Evolutionary conservation across 164 flowering plant species (phyloP), one percentile per base, ranked within the genome.

Genomic region (Chloranthus sessilifolius): DNA sequence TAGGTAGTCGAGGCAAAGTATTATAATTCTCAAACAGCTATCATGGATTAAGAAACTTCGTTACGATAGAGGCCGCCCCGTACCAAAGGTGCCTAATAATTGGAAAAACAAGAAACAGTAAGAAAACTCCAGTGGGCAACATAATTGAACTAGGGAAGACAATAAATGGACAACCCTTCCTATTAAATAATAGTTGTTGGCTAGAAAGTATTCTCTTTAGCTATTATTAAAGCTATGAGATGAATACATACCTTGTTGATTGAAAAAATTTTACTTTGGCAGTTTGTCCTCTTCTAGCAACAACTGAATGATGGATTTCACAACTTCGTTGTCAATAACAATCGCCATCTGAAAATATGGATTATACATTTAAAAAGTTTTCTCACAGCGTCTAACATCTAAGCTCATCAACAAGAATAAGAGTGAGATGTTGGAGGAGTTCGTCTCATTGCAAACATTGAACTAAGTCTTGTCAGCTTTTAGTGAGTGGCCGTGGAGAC

Each of bases 231-330:
- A n/a, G n/a, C n/a, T n/a, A n/a, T n/a, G n/a, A n/a, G n/a, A n/a
- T n/a, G n/a, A n/a, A n/a, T 30, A 27, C 50, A 50, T 48, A 52
- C 66, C 64, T 47, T 30, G 10, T 47, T 15, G 42, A 5, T n/a
- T n/a, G n/a, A 30, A 34, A 21, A 17, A 38, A 20, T 53, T n/a
- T n/a, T 44, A 62, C 37, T 55, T 48, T 30, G 21, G 47, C 22
- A 68, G 42, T 61, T 72, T 83, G 38, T 73, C 80, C 71, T 89
- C 95, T 71, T 82, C 94, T 23, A 80, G 52, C 60, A 89, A 54
- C 64, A 89, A 61, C 56, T 80, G 81, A 45, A 84, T 60, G 34
- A 89, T 82, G 26, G 97, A 83, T 64, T 58, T 72, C 55, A 89
- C 65, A 14, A 89, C 79, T 52, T 86, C 85, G 59, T 86, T 77